Evolutionary conservation across 305 asterid species (phyloP).

Genomic region (Petunia hybrid): DNA sequence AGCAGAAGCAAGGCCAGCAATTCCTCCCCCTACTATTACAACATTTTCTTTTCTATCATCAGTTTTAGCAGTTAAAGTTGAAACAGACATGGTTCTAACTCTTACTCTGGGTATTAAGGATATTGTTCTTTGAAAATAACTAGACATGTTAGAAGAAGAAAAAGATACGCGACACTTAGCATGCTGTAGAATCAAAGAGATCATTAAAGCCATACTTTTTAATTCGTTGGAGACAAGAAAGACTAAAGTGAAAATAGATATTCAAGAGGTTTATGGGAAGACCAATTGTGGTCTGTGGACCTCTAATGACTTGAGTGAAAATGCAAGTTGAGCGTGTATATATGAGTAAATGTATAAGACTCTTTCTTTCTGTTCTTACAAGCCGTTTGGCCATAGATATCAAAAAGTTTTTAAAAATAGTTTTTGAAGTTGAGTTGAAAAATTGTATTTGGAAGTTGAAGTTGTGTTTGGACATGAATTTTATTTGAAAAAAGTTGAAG

Average conservation of each 20-base stretch:
- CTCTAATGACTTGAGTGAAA: not conserved
- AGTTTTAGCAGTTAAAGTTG: not conserved
- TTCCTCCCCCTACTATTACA: slow-evolving; percentile 91
- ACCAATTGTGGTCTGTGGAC: not conserved
- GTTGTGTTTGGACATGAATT: no score
- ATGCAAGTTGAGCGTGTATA: not conserved
- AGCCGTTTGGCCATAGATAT: no score
- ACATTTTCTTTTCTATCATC: slow-evolving; percentile 48
- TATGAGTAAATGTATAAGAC: no score
- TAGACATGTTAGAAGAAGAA: slow-evolving; percentile 6
- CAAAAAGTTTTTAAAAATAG: no score
- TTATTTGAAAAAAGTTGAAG: no score
- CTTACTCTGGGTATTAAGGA: not conserved
- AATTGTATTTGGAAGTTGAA: no score
- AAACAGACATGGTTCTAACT: not conserved
- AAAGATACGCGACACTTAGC: not conserved
- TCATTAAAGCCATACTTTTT: not conserved
- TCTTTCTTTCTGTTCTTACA: no score
- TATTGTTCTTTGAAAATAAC: not conserved
- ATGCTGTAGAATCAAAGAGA: not conserved
- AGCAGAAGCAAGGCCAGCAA: slow-evolving; percentile 91
- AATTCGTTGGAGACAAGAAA: not conserved
- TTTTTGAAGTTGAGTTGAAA: no score
- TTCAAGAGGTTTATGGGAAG: not conserved
- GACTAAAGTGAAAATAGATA: not conserved